Evolutionary conservation across 352 stramenopile genomes (phyloP), one percentile per base, ranked within the genome.

Genomic region (Phytophthora sojae): DNA sequence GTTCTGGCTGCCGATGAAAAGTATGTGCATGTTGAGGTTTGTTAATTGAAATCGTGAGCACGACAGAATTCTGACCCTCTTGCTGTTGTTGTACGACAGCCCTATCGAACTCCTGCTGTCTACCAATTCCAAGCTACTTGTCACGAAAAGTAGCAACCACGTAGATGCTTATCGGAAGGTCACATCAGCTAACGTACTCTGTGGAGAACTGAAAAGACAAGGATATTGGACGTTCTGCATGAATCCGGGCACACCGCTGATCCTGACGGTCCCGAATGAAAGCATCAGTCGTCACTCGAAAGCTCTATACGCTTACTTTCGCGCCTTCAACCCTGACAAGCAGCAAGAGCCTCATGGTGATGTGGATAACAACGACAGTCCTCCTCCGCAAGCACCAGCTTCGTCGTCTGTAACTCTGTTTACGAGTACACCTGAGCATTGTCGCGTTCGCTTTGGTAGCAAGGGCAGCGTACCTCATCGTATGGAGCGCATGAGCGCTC

Each of bases 171-270:
- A 71, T 15, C 65, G 72, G 42, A 81, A 82, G 25, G 76, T 76
- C 19, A 73, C 76, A 23, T 23, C 59, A 4, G 59, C 64, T 17
- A 75, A 77, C 25, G 59, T 64, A 0, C 74, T 87, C 32, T 80
- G 77, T 42, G 71, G 82, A 29, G 73, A 88, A 57, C 50, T 82
- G 25, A 77, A 86, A 32, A 71, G 82, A 56, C 76, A 86, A 30
- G 74, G 67, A 14, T 64, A 80, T 15, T 91, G 81, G 83, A 83
- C 76, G 2, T 87, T 87, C 19, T 72, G 66, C 25, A 74, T 86
- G 21, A 73, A 25, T 23, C 9, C 63, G 3, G 72, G 39, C 17
- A 67, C 49, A 0, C 75, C 81, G 11, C 82, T 76, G 15, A 45
- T 91, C 4, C 11, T 91, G 0, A 26, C 88, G 26, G 58, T 87